Base-by-base conservation (phyloP, 306 rosid species). In the Phaseolus lunatus region DNA sequence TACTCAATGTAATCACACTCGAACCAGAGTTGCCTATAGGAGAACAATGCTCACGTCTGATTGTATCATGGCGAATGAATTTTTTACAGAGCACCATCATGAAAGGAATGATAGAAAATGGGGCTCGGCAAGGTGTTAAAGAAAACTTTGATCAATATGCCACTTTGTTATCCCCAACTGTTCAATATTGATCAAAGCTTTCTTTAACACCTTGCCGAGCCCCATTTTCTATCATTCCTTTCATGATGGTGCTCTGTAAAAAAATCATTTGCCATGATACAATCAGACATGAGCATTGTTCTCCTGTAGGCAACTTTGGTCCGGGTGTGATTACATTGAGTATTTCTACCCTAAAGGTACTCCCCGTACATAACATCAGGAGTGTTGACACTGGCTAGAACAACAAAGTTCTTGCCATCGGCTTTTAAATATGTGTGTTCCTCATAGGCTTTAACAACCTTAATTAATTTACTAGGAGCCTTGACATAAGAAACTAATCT, bases 71-170 rank as follows among this genome's bases (percentile, higher is more conserved):
- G 99, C 88, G 97, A 75, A 85, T 80, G 86, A 96, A 96, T 82
- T 92, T 96, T 58, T 53, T 92, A 72, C 99, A 96, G 83, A 91
- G 88, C 86, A 92, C 98, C 82, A 88, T 96, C 96, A 88, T 96
- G 97, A 96, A 86, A 80, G 97, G 97, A 83, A 78, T 92, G 96
- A 96, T 96, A 64, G 99, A 96, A 87, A 87, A 80, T 75, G 99
- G 99, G 75, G 93, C 97, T 39, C 88, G 96, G 16, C 92, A 86
- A 81, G 98, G 99, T 75, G 70, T 92, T 68, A 96, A 87, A 89
- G 98, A 96, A 3, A 92, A 89, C 84, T 96, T 78, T 82, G 94
- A 96, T 35, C 98, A 92, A 72, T 91, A 79, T 83, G 86, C 93
- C 7, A 84, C 59, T 78, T 73, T 92, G 78, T 82, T 96, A 78